These are phyloP conservation scores for Phytopythium helicoides DNA, from an alignment of 352 stramenopile species.

Conservation along the genomic window DNA sequence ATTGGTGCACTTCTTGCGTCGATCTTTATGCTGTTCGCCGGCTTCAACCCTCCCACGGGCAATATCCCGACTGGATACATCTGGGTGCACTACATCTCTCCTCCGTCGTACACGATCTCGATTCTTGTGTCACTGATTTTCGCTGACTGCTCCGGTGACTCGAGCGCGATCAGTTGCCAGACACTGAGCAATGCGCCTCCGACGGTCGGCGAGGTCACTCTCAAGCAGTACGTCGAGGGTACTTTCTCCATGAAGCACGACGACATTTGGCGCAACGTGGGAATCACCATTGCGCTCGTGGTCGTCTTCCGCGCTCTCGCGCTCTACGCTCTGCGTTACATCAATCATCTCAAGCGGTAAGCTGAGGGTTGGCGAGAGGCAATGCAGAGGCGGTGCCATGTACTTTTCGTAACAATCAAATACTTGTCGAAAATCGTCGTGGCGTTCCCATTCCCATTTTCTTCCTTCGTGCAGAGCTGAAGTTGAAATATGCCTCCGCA, in stretches of 20 bases:
- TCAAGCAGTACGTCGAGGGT: conserved; percentile 49
- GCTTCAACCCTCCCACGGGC: conserved; percentile 50
- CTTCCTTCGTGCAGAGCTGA: too few relatives aligned
- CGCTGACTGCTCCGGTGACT: conserved; percentile 25
- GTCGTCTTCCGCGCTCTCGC: conserved; percentile 32
- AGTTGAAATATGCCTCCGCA: too few relatives aligned
- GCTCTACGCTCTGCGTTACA: conserved; percentile 37
- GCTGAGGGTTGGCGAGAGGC: background rate
- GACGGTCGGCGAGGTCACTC: conserved; percentile 22
- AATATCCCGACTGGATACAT: conserved; percentile 49
- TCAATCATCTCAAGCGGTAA: conserved; percentile 45
- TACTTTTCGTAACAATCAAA: too few relatives aligned
- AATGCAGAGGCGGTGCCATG: too few relatives aligned
- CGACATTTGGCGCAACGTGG: conserved; percentile 35
- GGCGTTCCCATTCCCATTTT: too few relatives aligned
- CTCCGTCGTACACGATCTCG: conserved; percentile 44
- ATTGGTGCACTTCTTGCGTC: conserved; percentile 39
- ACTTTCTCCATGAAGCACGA: conserved; percentile 55
- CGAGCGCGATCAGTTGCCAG: conserved; percentile 26
- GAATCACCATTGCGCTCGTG: conserved; percentile 30
- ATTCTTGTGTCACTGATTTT: conserved; percentile 39
- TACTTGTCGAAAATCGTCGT: too few relatives aligned
- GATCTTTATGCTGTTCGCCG: conserved; percentile 54
- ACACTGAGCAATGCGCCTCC: conserved; percentile 16
- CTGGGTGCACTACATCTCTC: conserved; percentile 55